Conservation (phyloP, 257 asterid genomes). For the Mentha longifolia region DNA sequence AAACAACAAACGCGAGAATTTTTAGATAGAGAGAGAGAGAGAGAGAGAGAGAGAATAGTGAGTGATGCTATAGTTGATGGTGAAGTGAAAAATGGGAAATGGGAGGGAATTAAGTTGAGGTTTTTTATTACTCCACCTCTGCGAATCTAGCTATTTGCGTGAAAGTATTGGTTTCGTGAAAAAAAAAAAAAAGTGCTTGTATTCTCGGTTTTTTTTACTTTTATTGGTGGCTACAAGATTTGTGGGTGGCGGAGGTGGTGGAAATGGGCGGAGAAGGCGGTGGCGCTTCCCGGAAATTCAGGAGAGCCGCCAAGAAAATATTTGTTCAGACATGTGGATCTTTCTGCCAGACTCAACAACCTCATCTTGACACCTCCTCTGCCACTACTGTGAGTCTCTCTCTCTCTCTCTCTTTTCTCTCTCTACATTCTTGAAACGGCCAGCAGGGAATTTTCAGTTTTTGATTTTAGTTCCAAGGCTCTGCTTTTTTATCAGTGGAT, state of each 20-base stretch:
- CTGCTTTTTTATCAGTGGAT: constrained; percentile 16
- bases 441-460: background rate
- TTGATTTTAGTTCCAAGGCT: constrained; percentile 8
- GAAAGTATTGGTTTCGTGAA: constrained; percentile 29
- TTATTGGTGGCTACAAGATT: constrained; percentile 1
- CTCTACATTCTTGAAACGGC: constrained; percentile 25
- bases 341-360: constrained; percentile 50
- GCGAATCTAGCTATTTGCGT: constrained; percentile 28
- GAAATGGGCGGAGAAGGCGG: constrained; percentile 60
- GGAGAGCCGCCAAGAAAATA: constrained; percentile 74
- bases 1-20: too few species aligned
- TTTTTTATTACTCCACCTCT: constrained; percentile 25
- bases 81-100: constrained; percentile 15
- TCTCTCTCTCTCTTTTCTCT: constrained; percentile 35
- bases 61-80: background rate
- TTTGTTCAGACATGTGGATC: constrained; percentile 73
- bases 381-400: constrained; percentile 43
- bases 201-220: background rate
- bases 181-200: constrained; percentile 22
- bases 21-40: constrained; percentile 17
- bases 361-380: constrained; percentile 37
- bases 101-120: constrained; percentile 16
- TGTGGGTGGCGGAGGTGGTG: background rate
- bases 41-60: constrained; percentile 5
- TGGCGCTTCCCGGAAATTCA: constrained; percentile 62